Percentiles rank a stretch among this genome's conserved stretches.
Evolutionary conservation across 108 stramenopile species (phyloP).

Genomic region (Pelagomonas calceolata): DNA sequence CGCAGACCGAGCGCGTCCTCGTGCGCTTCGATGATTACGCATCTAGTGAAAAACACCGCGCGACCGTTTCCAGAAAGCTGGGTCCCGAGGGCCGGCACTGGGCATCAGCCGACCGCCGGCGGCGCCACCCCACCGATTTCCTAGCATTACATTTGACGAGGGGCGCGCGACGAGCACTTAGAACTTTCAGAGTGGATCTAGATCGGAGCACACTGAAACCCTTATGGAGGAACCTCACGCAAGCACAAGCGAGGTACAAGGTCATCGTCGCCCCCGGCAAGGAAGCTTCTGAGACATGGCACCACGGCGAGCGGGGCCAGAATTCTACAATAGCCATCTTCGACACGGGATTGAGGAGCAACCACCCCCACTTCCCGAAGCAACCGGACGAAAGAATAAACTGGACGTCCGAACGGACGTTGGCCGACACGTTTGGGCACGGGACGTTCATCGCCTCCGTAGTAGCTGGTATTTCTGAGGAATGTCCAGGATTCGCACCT

Average conservation of each 20-base stretch:
- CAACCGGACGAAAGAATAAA: constrained; percentile 18
- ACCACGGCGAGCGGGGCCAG: background rate
- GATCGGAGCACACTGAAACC: too few relatives aligned
- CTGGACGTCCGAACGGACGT: constrained; percentile 19
- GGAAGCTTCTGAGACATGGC: background rate
- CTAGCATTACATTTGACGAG: too few relatives aligned
- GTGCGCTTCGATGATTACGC: too few relatives aligned
- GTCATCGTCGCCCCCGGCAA: background rate
- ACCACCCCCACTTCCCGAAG: constrained; percentile 12
- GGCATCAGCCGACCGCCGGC: too few relatives aligned
- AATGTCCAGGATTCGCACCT: constrained; percentile 20
- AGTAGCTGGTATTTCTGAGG: constrained; percentile 5
- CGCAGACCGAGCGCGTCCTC: too few relatives aligned
- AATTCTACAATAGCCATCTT: constrained; percentile 16
- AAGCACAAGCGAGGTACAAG: background rate
- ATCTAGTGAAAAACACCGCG: too few relatives aligned
- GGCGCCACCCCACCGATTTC: too few relatives aligned
- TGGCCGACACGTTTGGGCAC: constrained; percentile 15
- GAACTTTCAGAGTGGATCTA: too few relatives aligned
- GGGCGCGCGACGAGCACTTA: too few relatives aligned
- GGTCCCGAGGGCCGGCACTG: too few relatives aligned
- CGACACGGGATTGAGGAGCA: constrained; percentile 19
- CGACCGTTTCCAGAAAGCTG: too few relatives aligned
- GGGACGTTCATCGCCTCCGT: constrained; percentile 22
- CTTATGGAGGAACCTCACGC: too few relatives aligned